Evolutionary conservation across 2,329 filamentous ascomycete species (phyloP).

Genomic region (Exserohilum turcica): DNA sequence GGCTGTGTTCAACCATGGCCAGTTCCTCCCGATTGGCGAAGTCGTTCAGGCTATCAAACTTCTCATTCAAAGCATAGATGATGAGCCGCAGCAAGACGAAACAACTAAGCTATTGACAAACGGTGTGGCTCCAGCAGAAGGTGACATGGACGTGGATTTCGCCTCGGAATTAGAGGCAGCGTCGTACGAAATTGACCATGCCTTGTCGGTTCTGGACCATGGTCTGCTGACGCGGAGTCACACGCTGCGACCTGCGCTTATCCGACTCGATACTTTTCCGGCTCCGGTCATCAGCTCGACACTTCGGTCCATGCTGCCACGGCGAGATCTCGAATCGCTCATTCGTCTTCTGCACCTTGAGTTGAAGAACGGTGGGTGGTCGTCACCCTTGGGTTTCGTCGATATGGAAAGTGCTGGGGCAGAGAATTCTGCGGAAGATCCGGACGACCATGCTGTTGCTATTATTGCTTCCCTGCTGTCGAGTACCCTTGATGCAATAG

Average conservation of each 20-base stretch:
- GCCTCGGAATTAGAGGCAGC: conserved; percentile 48
- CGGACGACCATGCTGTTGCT: conserved; percentile 70
- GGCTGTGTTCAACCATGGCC: conserved; percentile 65
- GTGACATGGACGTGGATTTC: conserved; percentile 44
- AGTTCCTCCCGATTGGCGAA: conserved; percentile 68
- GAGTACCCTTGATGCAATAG: conserved; percentile 76
- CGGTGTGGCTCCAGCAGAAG: conserved; percentile 27
- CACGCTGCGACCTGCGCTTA: conserved; percentile 70
- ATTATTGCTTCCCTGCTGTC: conserved; percentile 74
- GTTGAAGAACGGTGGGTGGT: conserved; percentile 77
- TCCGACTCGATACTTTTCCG: conserved; percentile 71
- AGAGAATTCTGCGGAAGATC: conserved; percentile 53
- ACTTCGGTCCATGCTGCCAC: conserved; percentile 67
- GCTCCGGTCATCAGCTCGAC: conserved; percentile 63
- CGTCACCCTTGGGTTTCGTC: conserved; percentile 69
- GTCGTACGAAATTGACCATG: conserved; percentile 66
- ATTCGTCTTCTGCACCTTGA: conserved; percentile 75
- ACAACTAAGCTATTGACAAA: conserved; percentile 50
- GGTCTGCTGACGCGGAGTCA: conserved; percentile 67
- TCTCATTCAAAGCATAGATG: conserved; percentile 71
- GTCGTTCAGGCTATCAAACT: conserved; percentile 68
- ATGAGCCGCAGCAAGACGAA: conserved; percentile 33
- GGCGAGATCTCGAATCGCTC: conserved; percentile 71
- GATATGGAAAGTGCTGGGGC: conserved; percentile 47
- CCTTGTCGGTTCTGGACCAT: conserved; percentile 69